Evolutionary conservation across 192 early-diverging fungal genomes (phyloP).

Genomic region (Dissophora globulifera): DNA sequence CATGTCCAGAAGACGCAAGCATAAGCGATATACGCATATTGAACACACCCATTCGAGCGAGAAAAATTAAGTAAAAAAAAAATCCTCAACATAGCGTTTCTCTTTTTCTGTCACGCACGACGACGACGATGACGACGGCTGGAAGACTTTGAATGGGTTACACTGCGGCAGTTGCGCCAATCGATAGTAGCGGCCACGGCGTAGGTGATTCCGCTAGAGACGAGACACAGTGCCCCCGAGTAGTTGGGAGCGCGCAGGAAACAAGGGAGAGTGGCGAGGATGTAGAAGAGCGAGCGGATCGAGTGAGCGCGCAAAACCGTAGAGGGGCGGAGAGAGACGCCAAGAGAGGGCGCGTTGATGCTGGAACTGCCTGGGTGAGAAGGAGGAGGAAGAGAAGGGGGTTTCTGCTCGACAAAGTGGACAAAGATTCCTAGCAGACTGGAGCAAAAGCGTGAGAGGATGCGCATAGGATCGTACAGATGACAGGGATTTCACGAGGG

Average conservation of each 20-base stretch:
- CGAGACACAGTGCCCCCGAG: conserved; percentile 31
- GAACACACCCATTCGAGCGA: background rate
- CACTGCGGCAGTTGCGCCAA: conserved; percentile 13
- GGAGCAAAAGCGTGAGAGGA: background rate
- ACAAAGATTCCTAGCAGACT: conserved; percentile 14
- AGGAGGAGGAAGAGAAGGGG: background rate
- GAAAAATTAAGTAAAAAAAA: background rate
- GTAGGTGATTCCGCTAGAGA: conserved; percentile 29
- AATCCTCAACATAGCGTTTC: background rate
- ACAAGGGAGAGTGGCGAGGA: conserved; percentile 15
- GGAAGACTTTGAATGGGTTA: too few relatives aligned
- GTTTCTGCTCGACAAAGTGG: conserved; percentile 9
- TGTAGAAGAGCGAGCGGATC: conserved; percentile 12
- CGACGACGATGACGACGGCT: too few relatives aligned
- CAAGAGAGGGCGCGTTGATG: too few relatives aligned
- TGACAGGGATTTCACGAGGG: too few relatives aligned
- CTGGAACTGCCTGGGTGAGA: too few relatives aligned
- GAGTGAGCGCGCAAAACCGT: conserved; percentile 3
- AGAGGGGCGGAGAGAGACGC: conserved; percentile 1
- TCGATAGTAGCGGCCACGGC: conserved; percentile 16
- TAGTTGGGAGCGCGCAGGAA: conserved; percentile 31
- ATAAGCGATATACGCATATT: too few relatives aligned
- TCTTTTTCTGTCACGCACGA: too few relatives aligned
- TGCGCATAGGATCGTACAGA: background rate
- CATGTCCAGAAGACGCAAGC: conserved; percentile 24